A percentile compares a stretch with the other conserved stretches of the same genome.
Conservation (phyloP, 2,329 filamentous ascomycete genomes). For the Mycosphaerella arachidis region DNA sequence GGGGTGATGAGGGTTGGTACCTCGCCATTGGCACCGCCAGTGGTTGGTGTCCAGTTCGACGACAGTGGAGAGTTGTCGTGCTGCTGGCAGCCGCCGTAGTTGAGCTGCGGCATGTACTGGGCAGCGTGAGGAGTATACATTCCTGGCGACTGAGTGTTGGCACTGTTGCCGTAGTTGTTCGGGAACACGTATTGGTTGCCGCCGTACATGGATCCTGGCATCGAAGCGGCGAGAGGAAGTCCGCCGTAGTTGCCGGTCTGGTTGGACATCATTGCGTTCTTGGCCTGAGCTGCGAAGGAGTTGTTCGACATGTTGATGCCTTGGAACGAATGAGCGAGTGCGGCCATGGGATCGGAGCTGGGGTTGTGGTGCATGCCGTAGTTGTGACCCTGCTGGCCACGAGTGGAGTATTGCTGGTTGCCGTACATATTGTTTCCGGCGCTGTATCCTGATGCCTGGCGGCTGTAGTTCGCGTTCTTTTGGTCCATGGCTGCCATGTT, state of each 20-base stretch:
- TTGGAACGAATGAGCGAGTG: slow-evolving; percentile 38
- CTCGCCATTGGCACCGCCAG: slow-evolving; percentile 42
- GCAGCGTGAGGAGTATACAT: slow-evolving; percentile 44
- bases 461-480: slow-evolving; percentile 31
- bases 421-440: slow-evolving; percentile 26
- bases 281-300: slow-evolving; percentile 34
- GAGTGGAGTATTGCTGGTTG: slow-evolving; percentile 30
- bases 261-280: slow-evolving; percentile 33
- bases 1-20: slow-evolving; percentile 50
- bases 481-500: slow-evolving; percentile 33
- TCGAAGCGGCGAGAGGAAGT: slow-evolving; percentile 24
- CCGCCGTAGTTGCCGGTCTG: slow-evolving; percentile 27
- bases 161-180: slow-evolving; percentile 25
- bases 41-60: slow-evolving; percentile 41
- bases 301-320: slow-evolving; percentile 36
- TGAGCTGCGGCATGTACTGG: slow-evolving; percentile 41
- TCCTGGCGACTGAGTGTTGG: slow-evolving; percentile 33
- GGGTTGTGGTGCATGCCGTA: slow-evolving; percentile 34
- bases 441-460: slow-evolving; percentile 28
- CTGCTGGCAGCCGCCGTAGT: slow-evolving; percentile 43
- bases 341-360: slow-evolving; percentile 31
- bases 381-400: slow-evolving; percentile 28
- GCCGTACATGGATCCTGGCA: slow-evolving; percentile 33
- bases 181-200: slow-evolving; percentile 33
- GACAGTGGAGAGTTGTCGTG: slow-evolving; percentile 45